Percentiles rank a stretch among this genome's conserved stretches.
Evolutionary conservation across 805 yeast genomes (phyloP).

Genomic region (Pichia insulana): DNA sequence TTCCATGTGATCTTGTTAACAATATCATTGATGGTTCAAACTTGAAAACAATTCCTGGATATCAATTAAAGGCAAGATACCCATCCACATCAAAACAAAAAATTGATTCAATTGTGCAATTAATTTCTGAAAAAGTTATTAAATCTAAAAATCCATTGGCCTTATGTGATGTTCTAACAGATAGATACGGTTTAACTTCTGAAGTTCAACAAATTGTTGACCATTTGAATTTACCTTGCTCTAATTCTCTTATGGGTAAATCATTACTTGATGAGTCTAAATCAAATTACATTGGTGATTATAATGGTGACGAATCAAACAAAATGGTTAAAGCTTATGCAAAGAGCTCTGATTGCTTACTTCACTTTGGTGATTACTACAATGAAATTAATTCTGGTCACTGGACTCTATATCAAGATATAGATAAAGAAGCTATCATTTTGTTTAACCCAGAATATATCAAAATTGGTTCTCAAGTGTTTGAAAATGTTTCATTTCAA

Average conservation of each 20-base stretch:
- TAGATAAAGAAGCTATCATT: constrained; percentile 35
- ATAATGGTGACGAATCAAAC: constrained; percentile 52
- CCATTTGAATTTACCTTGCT: constrained; percentile 45
- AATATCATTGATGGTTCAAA: constrained; percentile 28
- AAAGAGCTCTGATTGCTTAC: constrained; percentile 53
- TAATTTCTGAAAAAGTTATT: constrained; percentile 44
- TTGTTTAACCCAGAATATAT: constrained; percentile 46
- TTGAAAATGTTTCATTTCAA: constrained; percentile 41
- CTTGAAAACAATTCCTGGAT: constrained; percentile 16
- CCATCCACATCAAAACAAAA: constrained; percentile 18
- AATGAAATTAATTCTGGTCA: constrained; percentile 68
- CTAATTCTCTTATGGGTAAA: constrained; percentile 60
- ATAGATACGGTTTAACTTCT: constrained; percentile 45
- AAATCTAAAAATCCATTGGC: constrained; percentile 51
- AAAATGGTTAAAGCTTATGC: constrained; percentile 40
- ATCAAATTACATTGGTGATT: constrained; percentile 59
- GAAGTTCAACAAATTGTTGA: constrained; percentile 42
- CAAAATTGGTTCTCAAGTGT: constrained; percentile 33
- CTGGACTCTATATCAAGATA: constrained; percentile 37
- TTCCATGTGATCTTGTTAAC: constrained; percentile 66
- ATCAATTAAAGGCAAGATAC: constrained; percentile 15
- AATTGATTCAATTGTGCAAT: constrained; percentile 18
- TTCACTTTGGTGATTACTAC: constrained; percentile 60
- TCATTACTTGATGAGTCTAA: constrained; percentile 65
- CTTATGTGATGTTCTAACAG: constrained; percentile 61